Percentiles rank a stretch among this genome's conserved stretches.
These are phyloP conservation scores for Diaporthe australafricana DNA, from an alignment of 2,329 filamentous ascomycete genomes.

Conservation along the genomic window DNA sequence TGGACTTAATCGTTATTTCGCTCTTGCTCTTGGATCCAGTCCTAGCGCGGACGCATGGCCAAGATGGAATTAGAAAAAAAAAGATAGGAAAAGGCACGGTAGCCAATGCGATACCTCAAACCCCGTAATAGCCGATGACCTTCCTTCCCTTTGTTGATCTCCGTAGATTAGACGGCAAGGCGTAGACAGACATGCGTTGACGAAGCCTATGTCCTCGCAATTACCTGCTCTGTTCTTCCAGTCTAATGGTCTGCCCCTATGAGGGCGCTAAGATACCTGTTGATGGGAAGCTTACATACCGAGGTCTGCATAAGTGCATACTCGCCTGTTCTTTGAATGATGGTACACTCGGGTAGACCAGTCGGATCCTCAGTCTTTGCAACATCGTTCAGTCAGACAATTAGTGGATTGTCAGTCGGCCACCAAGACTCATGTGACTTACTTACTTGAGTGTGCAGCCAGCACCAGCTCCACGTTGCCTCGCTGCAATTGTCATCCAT, in stretches of 20 bases:
- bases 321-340: too few species aligned
- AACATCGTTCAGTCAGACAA: too few species aligned
- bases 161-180: fast-evolving
- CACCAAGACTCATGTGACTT: too few species aligned
- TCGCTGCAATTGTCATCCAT: too few species aligned
- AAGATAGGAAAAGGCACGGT: constrained; percentile 23
- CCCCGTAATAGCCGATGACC: background rate
- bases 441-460: too few species aligned
- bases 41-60: background rate
- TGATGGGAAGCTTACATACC: too few species aligned
- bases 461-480: too few species aligned
- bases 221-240: background rate
- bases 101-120: constrained; percentile 31
- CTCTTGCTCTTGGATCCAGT: constrained; percentile 44
- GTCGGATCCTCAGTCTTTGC: too few species aligned
- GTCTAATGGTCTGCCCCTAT: background rate
- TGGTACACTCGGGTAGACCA: too few species aligned
- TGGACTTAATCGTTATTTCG: constrained; percentile 91
- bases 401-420: too few species aligned
- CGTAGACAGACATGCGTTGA: background rate
- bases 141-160: background rate
- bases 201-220: background rate
- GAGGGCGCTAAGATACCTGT: too few species aligned
- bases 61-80: constrained; percentile 29
- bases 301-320: too few species aligned